Evolutionary conservation across 345 rosid genomes (phyloP), one percentile per base, ranked within the genome.

Genomic region (Capsella bursapastoris): DNA sequence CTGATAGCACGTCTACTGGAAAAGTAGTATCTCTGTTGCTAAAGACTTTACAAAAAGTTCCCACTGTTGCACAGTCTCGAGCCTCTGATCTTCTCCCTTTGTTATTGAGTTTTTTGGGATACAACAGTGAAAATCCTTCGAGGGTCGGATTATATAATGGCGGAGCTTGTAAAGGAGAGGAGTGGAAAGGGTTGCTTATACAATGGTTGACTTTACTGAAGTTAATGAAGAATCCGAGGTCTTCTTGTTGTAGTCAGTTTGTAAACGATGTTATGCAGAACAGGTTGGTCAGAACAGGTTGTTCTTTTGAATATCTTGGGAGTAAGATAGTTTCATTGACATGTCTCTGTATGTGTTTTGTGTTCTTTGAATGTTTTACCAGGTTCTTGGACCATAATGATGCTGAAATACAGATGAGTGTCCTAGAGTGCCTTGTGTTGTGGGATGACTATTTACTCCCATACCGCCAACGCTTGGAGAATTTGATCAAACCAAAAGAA

Each of bases 331-430:
- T 40, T 48, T 43, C 64, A 44, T 55, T 65, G 63, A 53, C 67
- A 14, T 65, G 32, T 65, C 63, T 44, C 29, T 63, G 56, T 65
- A 6, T 40, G 64, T 29, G 56, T 2, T n/a, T 28, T 51, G 67
- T 66, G 61, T 55, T 29, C 5, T 73, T 56, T 66, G 64, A 3
- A 74, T 53, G 29, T 50, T 79, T 68, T 77, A 13, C 11, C 73
- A 92, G 98, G 86, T 90, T 93, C 75, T 71, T 93, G 60, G 96
- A 93, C 74, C 91, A 88, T 40, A 84, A 73, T 79, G 93, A 90
- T 82, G 86, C 85, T 77, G 92, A 90, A 64, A 81, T 84, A 65
- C 98, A 93, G 80, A 78, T 63, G 77, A 83, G 61, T 77, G 96
- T 84, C 77, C 89, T 93, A 47, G 96, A 93, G 52, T 93, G 96